Base-by-base conservation (phyloP, 1,284 basidiomycete genomes). In the Agroathelia rolfsii region DNA sequence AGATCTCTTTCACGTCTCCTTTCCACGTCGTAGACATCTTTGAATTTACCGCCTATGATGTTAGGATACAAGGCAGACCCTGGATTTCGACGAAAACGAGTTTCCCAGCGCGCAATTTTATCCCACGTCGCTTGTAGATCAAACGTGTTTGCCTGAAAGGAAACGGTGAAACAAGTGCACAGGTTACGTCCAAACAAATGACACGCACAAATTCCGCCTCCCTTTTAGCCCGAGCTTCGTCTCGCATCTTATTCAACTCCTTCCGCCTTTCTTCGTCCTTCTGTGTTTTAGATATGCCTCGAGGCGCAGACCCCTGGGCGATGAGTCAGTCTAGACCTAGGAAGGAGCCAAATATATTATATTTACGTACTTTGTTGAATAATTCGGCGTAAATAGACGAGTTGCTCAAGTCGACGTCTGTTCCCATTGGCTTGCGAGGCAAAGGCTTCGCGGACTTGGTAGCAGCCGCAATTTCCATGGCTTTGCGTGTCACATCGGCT, bases 91-190 rank as follows among this genome's bases (percentile, higher is more conserved):
- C 61, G 58, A 13, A 83, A 41, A 27, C 59, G 58, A 35, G 77
- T 73, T 46, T 82, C 79, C 39, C 78, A 84, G 2, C 61, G 58
- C 11, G 63, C 52, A 24, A 85, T 76, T 52, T 78, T 82, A 41
- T 84, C 78, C 10, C 63, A 62, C 35, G 78, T 69, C 0, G 63
- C 65, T 50, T 81, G 77, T n/a, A 85, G 52, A 50, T 83, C 76
- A 45, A 85, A 85, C 0, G 62, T 56, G 20, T 61, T 56, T 37
- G 61, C 64, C 81, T 84, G 45, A n/a, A 31, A 6, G 20, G 5
- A 35, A 14, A 17, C 20, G 16, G 5, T 12, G 23, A 22, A n/a
- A 44, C 39, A 41, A 40, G 40, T 18, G 26, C 23, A 27, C 10
- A 24, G 26, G n/a, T 12, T 19, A 30, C 24, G n/a, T n/a, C n/a